These are phyloP conservation scores for Zoysia japonica DNA, from an alignment of 176 grass and related monocot genomes.

Conservation along the genomic window DNA sequence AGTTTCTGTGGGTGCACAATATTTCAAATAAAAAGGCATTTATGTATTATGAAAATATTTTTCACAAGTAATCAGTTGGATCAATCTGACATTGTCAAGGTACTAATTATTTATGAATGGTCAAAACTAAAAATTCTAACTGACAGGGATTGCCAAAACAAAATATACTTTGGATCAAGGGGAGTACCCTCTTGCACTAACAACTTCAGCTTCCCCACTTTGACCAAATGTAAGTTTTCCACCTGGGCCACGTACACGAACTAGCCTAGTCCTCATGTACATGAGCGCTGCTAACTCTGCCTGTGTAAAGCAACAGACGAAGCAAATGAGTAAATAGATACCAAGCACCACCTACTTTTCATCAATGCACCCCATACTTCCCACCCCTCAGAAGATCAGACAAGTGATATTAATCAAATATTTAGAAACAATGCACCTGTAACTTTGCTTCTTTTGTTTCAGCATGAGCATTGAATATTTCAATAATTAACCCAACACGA, in stretches of 20 bases:
- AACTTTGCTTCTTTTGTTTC: slow-evolving; percentile 97
- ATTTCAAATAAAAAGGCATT: neutral
- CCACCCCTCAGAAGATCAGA: slow-evolving; percentile 3
- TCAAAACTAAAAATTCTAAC: neutral
- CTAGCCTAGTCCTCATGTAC: slow-evolving; percentile 95
- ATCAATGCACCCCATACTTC: neutral
- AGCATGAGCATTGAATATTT: slow-evolving; percentile 99
- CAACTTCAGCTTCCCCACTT: slow-evolving; percentile 96
- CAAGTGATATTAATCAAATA: slow-evolving; percentile 16
- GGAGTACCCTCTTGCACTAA: slow-evolving; percentile 83
- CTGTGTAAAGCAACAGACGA: slow-evolving; percentile 47
- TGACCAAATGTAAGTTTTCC: slow-evolving; percentile 76
- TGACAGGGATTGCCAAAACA: neutral
- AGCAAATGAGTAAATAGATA: slow-evolving; percentile 31
- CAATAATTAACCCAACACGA: slow-evolving; percentile 91
- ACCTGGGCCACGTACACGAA: slow-evolving; percentile 84
- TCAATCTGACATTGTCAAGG: neutral
- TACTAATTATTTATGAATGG: neutral
- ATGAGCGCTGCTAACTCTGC: slow-evolving; percentile 94
- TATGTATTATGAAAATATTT: neutral
- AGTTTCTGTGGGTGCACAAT: neutral
- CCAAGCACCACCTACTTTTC: slow-evolving; percentile 21
- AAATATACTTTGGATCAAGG: neutral
- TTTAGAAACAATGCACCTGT: slow-evolving; percentile 57
- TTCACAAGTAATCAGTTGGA: neutral